Percentiles rank a stretch among this genome's conserved stretches.
Evolutionary conservation across 1,284 basidiomycete genomes (phyloP).

Genomic region (Psilocybe mexicana): DNA sequence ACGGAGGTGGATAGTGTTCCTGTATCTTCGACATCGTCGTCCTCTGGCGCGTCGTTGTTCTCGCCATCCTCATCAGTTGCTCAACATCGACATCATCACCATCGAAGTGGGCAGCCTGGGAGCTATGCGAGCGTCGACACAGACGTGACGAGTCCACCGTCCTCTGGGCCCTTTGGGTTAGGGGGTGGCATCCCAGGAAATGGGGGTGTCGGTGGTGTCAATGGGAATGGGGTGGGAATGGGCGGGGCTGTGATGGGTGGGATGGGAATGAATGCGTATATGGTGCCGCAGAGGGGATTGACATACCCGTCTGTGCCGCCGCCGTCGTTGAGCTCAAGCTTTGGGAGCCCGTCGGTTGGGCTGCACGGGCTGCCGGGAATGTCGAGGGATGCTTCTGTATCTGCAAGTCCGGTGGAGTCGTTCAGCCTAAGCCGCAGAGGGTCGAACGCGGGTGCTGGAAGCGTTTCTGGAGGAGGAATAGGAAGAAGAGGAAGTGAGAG

Average conservation of each 20-base stretch:
- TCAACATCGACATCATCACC: too few relatives aligned
- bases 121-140: slow-evolving; percentile 61
- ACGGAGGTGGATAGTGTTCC: neutral
- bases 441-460: neutral
- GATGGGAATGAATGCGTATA: slow-evolving; percentile 11
- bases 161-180: slow-evolving; percentile 48
- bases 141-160: slow-evolving; percentile 65
- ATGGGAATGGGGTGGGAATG: slow-evolving; percentile 3
- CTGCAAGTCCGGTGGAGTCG: slow-evolving; percentile 41
- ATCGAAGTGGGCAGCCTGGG: slow-evolving; percentile 37
- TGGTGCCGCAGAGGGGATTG: slow-evolving; percentile 35
- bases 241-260: slow-evolving; percentile 11
- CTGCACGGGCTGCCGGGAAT: slow-evolving; percentile 20
- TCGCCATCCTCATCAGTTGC: slow-evolving; percentile 61
- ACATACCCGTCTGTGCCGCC: slow-evolving; percentile 70
- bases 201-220: neutral
- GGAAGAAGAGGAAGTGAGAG: neutral
- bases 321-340: slow-evolving; percentile 61
- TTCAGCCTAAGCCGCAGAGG: slow-evolving; percentile 3
- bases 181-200: neutral
- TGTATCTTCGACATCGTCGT: slow-evolving; percentile 40
- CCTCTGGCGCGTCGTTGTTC: slow-evolving; percentile 59
- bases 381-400: slow-evolving; percentile 31
- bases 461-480: neutral
- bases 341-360: slow-evolving; percentile 57